Percentiles rank a stretch among this genome's conserved stretches.
phyloP scores from a whole-genome alignment of 345 rosid genomes.

The Aquilaria malaccensis region DNA sequence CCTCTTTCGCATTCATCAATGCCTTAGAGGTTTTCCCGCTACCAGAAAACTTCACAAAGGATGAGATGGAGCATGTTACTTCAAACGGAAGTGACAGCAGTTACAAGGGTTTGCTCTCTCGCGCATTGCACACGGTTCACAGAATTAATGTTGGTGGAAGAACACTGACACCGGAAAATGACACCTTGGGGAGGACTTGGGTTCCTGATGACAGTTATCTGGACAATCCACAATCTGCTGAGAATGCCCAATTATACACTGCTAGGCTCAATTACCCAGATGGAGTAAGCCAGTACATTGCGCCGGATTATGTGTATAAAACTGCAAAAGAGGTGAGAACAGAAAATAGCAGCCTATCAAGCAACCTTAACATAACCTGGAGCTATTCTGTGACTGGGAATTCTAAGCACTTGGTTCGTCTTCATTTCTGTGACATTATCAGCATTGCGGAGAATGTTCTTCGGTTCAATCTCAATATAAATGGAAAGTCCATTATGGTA shows the following conservation, averaged over 20 bases:
- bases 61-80: slow-evolving; percentile 5
- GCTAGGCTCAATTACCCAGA: slow-evolving; percentile 4
- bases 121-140: slow-evolving; percentile 24
- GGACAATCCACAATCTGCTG: slow-evolving; percentile 12
- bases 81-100: background rate
- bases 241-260: fast-evolving
- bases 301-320: slow-evolving; percentile 35
- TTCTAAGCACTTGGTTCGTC: slow-evolving; percentile 34
- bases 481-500: slow-evolving; percentile 5
- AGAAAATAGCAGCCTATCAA: too few relatives aligned
- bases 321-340: slow-evolving; percentile 29
- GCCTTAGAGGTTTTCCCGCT: slow-evolving; percentile 57
- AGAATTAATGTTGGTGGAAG: slow-evolving; percentile 43
- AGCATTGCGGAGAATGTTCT: background rate
- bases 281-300: slow-evolving; percentile 15
- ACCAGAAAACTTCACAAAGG: slow-evolving; percentile 20
- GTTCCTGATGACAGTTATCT: slow-evolving; percentile 26
- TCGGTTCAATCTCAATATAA: slow-evolving; percentile 32
- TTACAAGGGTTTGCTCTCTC: slow-evolving; percentile 12
- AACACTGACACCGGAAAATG: slow-evolving; percentile 18
- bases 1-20: slow-evolving; percentile 49
- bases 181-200: slow-evolving; percentile 39
- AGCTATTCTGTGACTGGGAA: slow-evolving; percentile 30
- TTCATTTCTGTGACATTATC: slow-evolving; percentile 48
- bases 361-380: slow-evolving; percentile 37